phyloP scores from a whole-genome alignment of 75 land plant species.

The Pinus tabuliformis region DNA sequence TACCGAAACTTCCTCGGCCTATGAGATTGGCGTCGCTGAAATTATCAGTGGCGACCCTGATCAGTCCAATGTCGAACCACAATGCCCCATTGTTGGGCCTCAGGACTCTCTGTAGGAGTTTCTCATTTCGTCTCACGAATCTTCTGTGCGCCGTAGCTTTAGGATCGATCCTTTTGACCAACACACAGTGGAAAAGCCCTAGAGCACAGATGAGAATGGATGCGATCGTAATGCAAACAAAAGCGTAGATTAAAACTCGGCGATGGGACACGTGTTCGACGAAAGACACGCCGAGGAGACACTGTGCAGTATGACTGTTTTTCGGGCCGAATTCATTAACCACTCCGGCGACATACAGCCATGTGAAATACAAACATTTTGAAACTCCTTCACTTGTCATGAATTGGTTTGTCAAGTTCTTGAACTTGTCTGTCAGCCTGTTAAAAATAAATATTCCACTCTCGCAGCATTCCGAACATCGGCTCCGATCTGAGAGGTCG shows the following conservation, averaged over 20 bases:
- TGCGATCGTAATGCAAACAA: conserved; percentile 19
- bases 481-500: conserved; percentile 32
- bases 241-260: conserved; percentile 8
- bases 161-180: background rate
- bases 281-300: conserved; percentile 25
- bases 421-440: too few relatives aligned
- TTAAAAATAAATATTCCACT: conserved; percentile 10
- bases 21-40: conserved; percentile 59
- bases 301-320: conserved; percentile 26
- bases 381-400: too few relatives aligned
- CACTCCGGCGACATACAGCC: conserved; percentile 63
- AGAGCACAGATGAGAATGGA: conserved; percentile 11
- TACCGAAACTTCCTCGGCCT: conserved; percentile 76
- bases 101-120: background rate
- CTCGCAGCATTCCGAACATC: conserved; percentile 48
- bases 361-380: conserved; percentile 41
- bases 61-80: background rate
- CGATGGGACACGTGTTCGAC: background rate
- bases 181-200: conserved; percentile 4
- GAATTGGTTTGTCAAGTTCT: too few relatives aligned
- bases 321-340: conserved; percentile 53
- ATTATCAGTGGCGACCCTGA: conserved; percentile 50
- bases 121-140: background rate
- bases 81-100: conserved; percentile 7
- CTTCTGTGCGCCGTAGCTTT: background rate